Evolutionary conservation across 805 yeast species (phyloP).

Genomic region (Ogataea paraovalis): DNA sequence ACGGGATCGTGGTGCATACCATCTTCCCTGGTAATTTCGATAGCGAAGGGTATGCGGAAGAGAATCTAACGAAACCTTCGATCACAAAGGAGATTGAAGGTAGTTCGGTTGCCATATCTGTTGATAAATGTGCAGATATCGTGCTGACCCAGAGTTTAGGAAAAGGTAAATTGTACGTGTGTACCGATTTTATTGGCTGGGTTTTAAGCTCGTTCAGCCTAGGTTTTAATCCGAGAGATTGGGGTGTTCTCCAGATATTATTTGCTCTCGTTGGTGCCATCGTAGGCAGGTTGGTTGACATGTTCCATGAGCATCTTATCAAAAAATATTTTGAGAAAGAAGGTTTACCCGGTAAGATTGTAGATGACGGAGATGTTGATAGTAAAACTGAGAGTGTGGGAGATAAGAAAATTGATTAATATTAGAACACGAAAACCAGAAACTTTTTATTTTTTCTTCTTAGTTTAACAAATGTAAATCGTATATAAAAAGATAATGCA

Average conservation of each 20-base stretch:
- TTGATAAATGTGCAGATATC: conserved; percentile 59
- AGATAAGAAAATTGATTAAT: not conserved
- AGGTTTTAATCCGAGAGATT: conserved; percentile 66
- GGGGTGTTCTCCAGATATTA: conserved; percentile 48
- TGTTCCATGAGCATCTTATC: conserved; percentile 51
- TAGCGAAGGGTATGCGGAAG: conserved; percentile 82
- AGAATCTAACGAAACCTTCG: conserved; percentile 78
- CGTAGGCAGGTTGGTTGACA: conserved; percentile 56
- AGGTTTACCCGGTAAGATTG: conserved; percentile 9
- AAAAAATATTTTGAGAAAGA: conserved; percentile 40
- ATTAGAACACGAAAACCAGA: not conserved
- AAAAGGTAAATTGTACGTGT: conserved; percentile 66
- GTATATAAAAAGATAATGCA: too few relatives aligned
- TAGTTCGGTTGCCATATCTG: conserved; percentile 64
- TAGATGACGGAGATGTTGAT: not conserved
- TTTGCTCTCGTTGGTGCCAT: conserved; percentile 47
- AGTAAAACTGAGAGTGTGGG: not conserved
- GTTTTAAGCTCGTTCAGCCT: conserved; percentile 60
- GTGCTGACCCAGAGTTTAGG: conserved; percentile 49
- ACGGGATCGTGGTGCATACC: conserved; percentile 64
- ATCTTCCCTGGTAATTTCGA: conserved; percentile 86
- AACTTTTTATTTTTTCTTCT: not conserved
- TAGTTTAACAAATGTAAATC: too few relatives aligned
- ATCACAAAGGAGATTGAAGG: conserved; percentile 86
- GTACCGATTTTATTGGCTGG: conserved; percentile 87